Evolutionary conservation across 2,329 filamentous ascomycete species (phyloP), one percentile per base, ranked within the genome.

Genomic region (Trichoderma sp.): DNA sequence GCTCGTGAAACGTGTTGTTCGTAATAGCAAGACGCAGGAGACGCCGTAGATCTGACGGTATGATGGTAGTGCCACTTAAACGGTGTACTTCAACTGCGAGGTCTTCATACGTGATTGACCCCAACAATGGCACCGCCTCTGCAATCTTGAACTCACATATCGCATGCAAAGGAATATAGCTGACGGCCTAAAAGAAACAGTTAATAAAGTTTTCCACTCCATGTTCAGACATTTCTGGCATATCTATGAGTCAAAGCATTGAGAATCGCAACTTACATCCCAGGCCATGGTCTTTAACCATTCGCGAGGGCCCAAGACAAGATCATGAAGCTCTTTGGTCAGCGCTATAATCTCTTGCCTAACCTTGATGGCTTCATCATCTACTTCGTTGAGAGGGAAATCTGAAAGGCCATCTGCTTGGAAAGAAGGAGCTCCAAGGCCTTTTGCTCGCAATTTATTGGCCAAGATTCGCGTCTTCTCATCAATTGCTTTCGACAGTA

Each of bases 1-100:
- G 82, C 74, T 85, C 84, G 28, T 73, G 70, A 69, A 85, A 85
- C 26, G 84, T 74, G 58, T 79, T 78, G 72, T 82, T 81, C 1
- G 79, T 77, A 72, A 83, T 81, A 34, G 81, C 81, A 39, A 81
- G 78, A 13, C 83, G 82, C 28, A 84, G 59, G 0, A 85, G 73
- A 26, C 83, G 82, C 6, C 78, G 76, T 12, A 81, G 74, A 71
- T 79, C 76, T 13, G 72, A 72, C 3, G 75, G 68, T 6, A 75
- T 77, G 50, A 84, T 77, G 11, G 47, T 2, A 53, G 20, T 23
- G 20, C 47, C 47, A 53, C n/a, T 23, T 23, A 23, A 13, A 23
- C 55, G 75, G 3, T 84, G 69, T 7, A 78, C 73, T 39, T 75
- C 73, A 13, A 67, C 67, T 1, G 76, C 72, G 2, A 80, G 73